These are phyloP conservation scores for Macadamia tetraphylla DNA, from an alignment of 164 flowering plant genomes.

Conservation along the genomic window DNA sequence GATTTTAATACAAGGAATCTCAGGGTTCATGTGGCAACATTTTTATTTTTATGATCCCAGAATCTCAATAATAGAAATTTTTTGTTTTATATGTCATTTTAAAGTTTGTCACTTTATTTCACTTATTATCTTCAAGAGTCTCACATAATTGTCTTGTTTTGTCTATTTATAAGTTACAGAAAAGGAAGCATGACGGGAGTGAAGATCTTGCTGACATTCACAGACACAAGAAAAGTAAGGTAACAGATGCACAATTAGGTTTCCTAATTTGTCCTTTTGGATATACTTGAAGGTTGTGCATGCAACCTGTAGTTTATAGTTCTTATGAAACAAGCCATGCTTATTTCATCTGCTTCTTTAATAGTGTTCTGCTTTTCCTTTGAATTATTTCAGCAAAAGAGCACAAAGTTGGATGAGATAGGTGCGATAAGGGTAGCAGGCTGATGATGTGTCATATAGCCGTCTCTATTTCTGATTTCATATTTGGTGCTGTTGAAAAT, in stretches of 20 bases:
- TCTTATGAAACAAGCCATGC: neutral
- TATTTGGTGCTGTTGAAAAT: slow-evolving; percentile 16
- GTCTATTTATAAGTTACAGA: slow-evolving; percentile 36
- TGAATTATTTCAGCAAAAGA: slow-evolving; percentile 65
- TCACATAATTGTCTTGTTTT: neutral
- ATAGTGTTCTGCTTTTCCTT: neutral
- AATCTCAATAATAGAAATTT: too few species aligned
- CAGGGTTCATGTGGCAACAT: neutral
- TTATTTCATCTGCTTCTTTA: neutral
- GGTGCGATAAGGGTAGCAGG: slow-evolving; percentile 84
- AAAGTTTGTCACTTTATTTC: neutral
- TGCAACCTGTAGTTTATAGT: too few species aligned
- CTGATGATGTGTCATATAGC: slow-evolving; percentile 31
- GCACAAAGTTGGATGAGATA: slow-evolving; percentile 76
- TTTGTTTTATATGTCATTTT: neutral
- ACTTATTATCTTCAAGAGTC: neutral
- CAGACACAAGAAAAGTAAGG: slow-evolving; percentile 69
- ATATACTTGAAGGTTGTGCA: neutral
- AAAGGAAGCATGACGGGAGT: slow-evolving; percentile 70
- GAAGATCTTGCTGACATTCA: slow-evolving; percentile 60
- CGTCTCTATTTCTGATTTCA: slow-evolving; percentile 15
- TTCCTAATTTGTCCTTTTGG: neutral
- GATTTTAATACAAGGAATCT: neutral
- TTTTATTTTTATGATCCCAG: neutral
- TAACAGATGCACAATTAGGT: slow-evolving; percentile 10